These are phyloP conservation scores for Magnolia kwangsiensis DNA, from an alignment of 164 flowering plant genomes.

Conservation along the genomic window DNA sequence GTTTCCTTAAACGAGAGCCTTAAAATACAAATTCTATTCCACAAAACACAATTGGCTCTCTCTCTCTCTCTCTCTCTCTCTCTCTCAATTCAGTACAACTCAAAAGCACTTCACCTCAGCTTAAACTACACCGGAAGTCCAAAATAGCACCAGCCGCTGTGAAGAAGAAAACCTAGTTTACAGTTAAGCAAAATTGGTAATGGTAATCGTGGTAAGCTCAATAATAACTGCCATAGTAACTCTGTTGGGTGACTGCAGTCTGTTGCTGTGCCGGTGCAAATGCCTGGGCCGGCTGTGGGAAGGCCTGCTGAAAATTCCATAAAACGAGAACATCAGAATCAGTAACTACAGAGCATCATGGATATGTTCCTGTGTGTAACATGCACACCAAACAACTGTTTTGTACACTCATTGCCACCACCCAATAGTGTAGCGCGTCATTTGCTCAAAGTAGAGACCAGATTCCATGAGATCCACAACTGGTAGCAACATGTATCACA, in stretches of 20 bases:
- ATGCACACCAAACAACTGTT: not conserved
- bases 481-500: not conserved
- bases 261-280: slow-evolving; percentile 45
- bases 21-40: too few species aligned
- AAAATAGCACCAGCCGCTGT: not conserved
- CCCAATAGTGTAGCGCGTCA: not conserved
- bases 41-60: not conserved
- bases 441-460: not conserved
- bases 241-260: slow-evolving; percentile 49
- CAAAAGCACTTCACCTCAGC: not conserved
- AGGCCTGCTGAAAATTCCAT: slow-evolving; percentile 33
- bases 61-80: not conserved
- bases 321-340: not conserved
- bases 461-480: not conserved
- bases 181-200: slow-evolving; percentile 18
- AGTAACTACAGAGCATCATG: not conserved
- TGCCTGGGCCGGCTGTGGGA: slow-evolving; percentile 46
- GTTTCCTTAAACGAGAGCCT: too few species aligned
- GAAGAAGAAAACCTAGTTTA: slow-evolving; percentile 10
- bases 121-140: not conserved
- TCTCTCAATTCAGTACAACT: not conserved
- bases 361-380: too few species aligned
- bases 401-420: not conserved
- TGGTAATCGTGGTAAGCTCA: slow-evolving; percentile 25
- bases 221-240: slow-evolving; percentile 62